Percentiles rank a stretch among this genome's conserved stretches.
Conservation (phyloP, 108 stramenopile species). For the Asterionellopsis glacialis region DNA sequence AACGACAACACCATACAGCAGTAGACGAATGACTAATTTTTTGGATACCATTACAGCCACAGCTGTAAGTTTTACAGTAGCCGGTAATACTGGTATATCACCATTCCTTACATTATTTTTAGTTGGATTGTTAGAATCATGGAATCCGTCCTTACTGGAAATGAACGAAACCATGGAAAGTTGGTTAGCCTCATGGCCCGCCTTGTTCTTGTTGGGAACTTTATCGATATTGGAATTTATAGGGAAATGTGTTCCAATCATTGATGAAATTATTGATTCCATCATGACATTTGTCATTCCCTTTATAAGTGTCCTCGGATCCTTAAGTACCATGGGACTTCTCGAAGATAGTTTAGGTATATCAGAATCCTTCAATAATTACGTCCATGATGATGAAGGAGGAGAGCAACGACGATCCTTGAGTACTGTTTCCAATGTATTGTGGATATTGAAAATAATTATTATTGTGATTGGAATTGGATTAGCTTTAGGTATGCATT, state of each 20-base stretch:
- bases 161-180: slow-evolving; percentile 36
- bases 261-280: slow-evolving; percentile 39
- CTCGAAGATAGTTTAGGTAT: slow-evolving; percentile 5
- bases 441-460: slow-evolving; percentile 25
- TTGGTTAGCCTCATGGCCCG: slow-evolving; percentile 31
- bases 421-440: not conserved
- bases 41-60: slow-evolving; percentile 15
- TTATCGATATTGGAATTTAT: slow-evolving; percentile 30
- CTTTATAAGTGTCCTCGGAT: slow-evolving; percentile 26
- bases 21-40: slow-evolving; percentile 4
- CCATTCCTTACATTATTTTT: slow-evolving; percentile 48
- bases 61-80: slow-evolving; percentile 41
- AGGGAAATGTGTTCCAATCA: slow-evolving; percentile 40
- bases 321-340: slow-evolving; percentile 32
- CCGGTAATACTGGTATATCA: slow-evolving; percentile 41
- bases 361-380: not conserved
- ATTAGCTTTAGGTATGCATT: slow-evolving; percentile 37
- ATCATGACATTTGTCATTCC: slow-evolving; percentile 38
- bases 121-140: slow-evolving; percentile 25
- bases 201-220: slow-evolving; percentile 18
- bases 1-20: too few relatives aligned
- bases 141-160: slow-evolving; percentile 19
- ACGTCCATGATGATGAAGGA: slow-evolving; percentile 13
- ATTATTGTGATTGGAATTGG: slow-evolving; percentile 29
- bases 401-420: not conserved